Evolutionary conservation across 371 early-diverging fungal genomes (phyloP), one percentile per base, ranked within the genome.

Genomic region (Zopfochytrium polystomum): DNA sequence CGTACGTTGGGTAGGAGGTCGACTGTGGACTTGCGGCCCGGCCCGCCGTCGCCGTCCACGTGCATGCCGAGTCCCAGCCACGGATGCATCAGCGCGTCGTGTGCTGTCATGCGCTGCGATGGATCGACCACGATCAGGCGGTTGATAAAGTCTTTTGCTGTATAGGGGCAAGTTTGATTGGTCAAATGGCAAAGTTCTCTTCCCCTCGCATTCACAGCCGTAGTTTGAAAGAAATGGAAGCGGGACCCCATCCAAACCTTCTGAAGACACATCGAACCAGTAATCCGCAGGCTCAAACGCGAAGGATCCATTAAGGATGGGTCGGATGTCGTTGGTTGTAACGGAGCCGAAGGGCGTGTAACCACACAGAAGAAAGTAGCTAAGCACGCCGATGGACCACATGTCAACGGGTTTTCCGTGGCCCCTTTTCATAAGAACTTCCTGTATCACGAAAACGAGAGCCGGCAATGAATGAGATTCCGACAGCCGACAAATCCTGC

Each of bases 101-200:
- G 71, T 2, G 89, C 93, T 0, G 93, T 92, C 56, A 90, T 67
- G 45, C 97, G 87, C 49, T 81, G 78, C 1, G 71, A 55, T 0
- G 89, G 87, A 70, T 91, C 85, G 30, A 90, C 77, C n/a, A 80
- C 74, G 34, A 96, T 77, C 11, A 90, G 73, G 44, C 77, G 75
- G 30, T 86, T 81, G 66, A 96, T 93, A 67, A 96, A 94, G 70
- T 92, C 90, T 71, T 91, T 92, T 55, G 95, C 95, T 88, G 55
- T 85, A 81, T 6, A 51, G 44, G 42, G 38, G 84, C 89, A 38
- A 71, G 70, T 46, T 88, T 68, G 56, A 90, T 89, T 27, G 13
- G 20, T 15, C 11, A 42, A 23, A 3, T 23, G 18, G 18, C 11
- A 11, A 22, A 42, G 20, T 1, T 31, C 1, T 42, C 20, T 22